phyloP scores from a whole-genome alignment of 2,329 filamentous ascomycete genomes.

The Penicillium sp. region DNA sequence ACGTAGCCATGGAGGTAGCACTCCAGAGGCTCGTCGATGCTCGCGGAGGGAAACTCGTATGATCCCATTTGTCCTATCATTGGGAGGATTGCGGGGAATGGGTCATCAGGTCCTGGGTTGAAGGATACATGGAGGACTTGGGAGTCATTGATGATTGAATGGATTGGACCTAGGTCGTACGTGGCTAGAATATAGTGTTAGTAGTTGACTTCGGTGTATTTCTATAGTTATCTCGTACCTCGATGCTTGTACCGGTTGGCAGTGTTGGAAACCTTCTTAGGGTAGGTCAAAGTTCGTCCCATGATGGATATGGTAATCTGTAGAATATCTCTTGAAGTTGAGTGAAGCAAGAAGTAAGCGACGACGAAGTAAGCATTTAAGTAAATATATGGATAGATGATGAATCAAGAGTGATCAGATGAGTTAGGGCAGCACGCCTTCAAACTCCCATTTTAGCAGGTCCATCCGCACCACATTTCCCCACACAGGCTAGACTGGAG shows the following conservation, averaged over 20 bases:
- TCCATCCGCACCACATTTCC: constrained; percentile 14
- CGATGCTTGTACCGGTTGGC: constrained; percentile 66
- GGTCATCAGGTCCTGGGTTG: constrained; percentile 58
- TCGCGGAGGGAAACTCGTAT: constrained; percentile 62
- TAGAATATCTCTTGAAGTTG: neutral
- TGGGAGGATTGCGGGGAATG: constrained; percentile 75
- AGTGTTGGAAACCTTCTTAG: constrained; percentile 63
- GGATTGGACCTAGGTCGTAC: constrained; percentile 72
- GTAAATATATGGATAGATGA: neutral
- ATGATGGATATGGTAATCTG: constrained; percentile 27
- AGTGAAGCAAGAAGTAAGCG: neutral
- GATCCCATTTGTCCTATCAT: constrained; percentile 85
- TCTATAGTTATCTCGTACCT: constrained; percentile 47
- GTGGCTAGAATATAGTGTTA: constrained; percentile 51
- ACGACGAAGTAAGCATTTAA: neutral
- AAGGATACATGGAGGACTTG: constrained; percentile 80
- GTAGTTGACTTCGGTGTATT: neutral
- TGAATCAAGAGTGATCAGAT: neutral
- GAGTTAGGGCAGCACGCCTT: constrained; percentile 8
- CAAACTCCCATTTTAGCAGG: constrained; percentile 13
- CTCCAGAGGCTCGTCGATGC: constrained; percentile 65
- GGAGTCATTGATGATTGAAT: constrained; percentile 71
- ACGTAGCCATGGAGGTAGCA: constrained; percentile 85
- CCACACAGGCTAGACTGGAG: neutral
- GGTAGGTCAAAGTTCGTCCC: constrained; percentile 54